These are phyloP conservation scores for Euphrasia confusa DNA, from an alignment of 257 asterid genomes.

Conservation along the genomic window DNA sequence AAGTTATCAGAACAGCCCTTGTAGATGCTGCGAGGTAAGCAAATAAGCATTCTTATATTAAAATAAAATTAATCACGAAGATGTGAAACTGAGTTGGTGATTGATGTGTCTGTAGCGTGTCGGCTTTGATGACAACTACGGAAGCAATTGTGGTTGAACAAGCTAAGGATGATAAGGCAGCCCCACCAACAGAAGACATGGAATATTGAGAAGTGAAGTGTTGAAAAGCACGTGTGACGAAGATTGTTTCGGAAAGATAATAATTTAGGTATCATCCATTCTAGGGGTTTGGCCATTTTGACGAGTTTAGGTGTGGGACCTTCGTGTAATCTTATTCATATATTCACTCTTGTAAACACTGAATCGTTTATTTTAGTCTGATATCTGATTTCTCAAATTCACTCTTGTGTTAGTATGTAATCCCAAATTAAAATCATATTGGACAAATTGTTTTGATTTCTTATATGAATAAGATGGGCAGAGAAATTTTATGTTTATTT, in stretches of 20 bases:
- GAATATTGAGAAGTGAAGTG: constrained; percentile 48
- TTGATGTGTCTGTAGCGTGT: constrained; percentile 46
- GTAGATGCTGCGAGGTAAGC: constrained; percentile 91
- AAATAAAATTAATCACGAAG: neutral
- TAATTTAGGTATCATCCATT: constrained; percentile 3
- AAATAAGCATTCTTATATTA: neutral
- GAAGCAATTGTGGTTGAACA: constrained; percentile 82
- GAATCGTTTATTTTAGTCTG: no score
- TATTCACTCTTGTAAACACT: no score
- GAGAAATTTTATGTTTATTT: no score
- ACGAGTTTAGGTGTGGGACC: constrained; percentile 22
- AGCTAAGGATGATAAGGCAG: constrained; percentile 64
- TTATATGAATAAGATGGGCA: no score
- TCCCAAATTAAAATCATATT: no score
- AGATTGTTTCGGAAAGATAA: constrained; percentile 12
- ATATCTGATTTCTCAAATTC: no score
- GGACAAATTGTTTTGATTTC: no score
- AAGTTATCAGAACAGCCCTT: constrained; percentile 87
- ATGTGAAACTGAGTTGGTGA: neutral
- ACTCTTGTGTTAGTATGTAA: no score
- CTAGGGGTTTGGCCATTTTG: constrained; percentile 19
- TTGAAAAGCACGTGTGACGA: neutral
- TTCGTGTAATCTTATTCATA: constrained; percentile 21
- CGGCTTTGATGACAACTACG: constrained; percentile 86
- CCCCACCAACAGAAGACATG: constrained; percentile 60